Evolutionary conservation across 352 stramenopile genomes (phyloP).

Genomic region (Hyaloperonospora arabidopsidis): DNA sequence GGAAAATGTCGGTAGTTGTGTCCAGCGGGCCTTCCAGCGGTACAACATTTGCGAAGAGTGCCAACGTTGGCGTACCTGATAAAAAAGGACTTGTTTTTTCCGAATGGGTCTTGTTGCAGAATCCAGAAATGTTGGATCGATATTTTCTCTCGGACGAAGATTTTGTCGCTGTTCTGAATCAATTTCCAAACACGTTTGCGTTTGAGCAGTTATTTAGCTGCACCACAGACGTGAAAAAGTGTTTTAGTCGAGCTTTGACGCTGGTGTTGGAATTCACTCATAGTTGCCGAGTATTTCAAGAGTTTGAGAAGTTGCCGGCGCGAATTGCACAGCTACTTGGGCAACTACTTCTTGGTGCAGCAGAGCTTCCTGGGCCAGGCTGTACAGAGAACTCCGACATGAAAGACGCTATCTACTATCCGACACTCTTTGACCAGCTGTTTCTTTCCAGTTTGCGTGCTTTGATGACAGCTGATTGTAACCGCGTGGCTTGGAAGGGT

Average conservation of each 20-base stretch:
- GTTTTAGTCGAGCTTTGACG: conserved; percentile 65
- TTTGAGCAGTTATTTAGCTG: conserved; percentile 71
- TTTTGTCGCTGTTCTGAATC: conserved; percentile 76
- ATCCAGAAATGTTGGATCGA: conserved; percentile 69
- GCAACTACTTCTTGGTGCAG: conserved; percentile 53
- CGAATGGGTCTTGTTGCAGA: conserved; percentile 80
- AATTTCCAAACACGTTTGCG: conserved; percentile 78
- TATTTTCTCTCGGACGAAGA: conserved; percentile 81
- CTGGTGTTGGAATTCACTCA: conserved; percentile 72
- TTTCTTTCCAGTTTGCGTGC: conserved; percentile 77
- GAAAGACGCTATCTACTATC: conserved; percentile 47
- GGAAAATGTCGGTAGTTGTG: conserved; percentile 58
- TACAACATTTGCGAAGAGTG: conserved; percentile 20
- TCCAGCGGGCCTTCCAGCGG: conserved; percentile 45
- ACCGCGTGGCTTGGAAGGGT: conserved; percentile 71
- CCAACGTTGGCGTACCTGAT: conserved; percentile 17
- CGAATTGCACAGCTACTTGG: conserved; percentile 62
- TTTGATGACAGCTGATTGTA: conserved; percentile 61
- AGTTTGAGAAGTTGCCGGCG: conserved; percentile 74
- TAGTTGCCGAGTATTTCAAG: conserved; percentile 58
- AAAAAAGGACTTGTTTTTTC: conserved; percentile 43
- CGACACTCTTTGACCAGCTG: conserved; percentile 78
- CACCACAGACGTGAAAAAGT: conserved; percentile 67
- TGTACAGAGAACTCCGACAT: conserved; percentile 1
- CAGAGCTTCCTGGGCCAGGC: conserved; percentile 39